A percentile compares a stretch with the other conserved stretches of the same genome.
These are phyloP conservation scores for Fomitopsis betulina DNA, from an alignment of 1,284 basidiomycete species.

Conservation along the genomic window DNA sequence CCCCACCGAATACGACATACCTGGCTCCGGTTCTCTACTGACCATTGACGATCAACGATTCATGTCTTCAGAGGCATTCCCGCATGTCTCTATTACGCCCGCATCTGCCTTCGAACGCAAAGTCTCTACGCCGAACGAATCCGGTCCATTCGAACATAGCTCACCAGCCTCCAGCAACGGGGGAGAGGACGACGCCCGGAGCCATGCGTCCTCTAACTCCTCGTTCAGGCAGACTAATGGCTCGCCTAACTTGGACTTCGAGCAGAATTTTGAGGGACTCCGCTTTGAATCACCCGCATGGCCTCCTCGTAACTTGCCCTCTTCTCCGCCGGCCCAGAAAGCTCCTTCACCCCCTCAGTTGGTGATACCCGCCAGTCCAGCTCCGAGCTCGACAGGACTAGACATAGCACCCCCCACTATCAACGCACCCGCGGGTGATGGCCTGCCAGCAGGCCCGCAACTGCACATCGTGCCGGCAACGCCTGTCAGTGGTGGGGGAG, in stretches of 20 bases:
- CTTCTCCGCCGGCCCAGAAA: slow-evolving; percentile 41
- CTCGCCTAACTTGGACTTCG: slow-evolving; percentile 52
- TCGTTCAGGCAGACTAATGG: slow-evolving; percentile 39
- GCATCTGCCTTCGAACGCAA: slow-evolving; percentile 29
- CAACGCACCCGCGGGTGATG: slow-evolving; percentile 63
- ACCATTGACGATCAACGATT: slow-evolving; percentile 57
- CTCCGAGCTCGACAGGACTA: slow-evolving; percentile 17
- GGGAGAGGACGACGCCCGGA: slow-evolving; percentile 42
- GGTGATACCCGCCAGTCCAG: slow-evolving; percentile 49
- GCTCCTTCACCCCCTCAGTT: slow-evolving; percentile 67
- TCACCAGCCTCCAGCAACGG: slow-evolving; percentile 60
- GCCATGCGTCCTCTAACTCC: slow-evolving; percentile 62
- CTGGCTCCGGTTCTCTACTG: slow-evolving; percentile 43
- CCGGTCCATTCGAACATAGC: slow-evolving; percentile 39
- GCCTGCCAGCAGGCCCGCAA: slow-evolving; percentile 46
- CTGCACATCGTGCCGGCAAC: slow-evolving; percentile 80
- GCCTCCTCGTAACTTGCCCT: slow-evolving; percentile 43
- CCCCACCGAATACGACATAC: slow-evolving; percentile 62
- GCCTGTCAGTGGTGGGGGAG: slow-evolving; percentile 60
- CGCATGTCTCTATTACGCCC: slow-evolving; percentile 37
- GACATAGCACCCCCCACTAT: slow-evolving; percentile 46
- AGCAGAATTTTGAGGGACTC: slow-evolving; percentile 52
- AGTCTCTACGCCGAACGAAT: neutral
- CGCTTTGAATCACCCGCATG: slow-evolving; percentile 62
- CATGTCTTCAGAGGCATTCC: slow-evolving; percentile 36